Evolutionary conservation across 208 protist genomes (phyloP).

Genomic region (Willaertia magna): DNA sequence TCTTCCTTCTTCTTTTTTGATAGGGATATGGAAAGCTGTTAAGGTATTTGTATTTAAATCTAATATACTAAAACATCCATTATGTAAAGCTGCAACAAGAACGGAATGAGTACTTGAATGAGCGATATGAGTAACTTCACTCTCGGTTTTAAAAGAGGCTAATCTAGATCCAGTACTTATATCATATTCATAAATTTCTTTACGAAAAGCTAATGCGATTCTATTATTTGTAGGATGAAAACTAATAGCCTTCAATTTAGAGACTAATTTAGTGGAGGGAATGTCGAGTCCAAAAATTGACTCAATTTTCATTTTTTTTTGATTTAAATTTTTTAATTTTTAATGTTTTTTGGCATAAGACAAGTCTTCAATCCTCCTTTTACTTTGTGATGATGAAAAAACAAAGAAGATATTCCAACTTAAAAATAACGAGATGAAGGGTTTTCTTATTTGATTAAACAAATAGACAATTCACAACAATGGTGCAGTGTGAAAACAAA

Average conservation of each 20-base stretch:
- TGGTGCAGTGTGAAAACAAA: no score
- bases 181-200: conserved; percentile 8
- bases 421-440: no score
- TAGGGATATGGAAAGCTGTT: background rate
- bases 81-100: background rate
- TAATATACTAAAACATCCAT: background rate
- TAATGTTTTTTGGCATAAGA: no score
- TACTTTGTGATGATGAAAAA: no score
- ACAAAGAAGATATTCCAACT: no score
- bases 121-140: conserved; percentile 1
- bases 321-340: no score
- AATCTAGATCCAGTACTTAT: background rate
- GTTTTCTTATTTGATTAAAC: no score
- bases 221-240: background rate
- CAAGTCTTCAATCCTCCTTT: no score
- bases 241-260: background rate
- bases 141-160: background rate
- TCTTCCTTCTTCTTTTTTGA: background rate
- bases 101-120: background rate
- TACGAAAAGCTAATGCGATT: background rate
- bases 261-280: background rate
- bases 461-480: no score
- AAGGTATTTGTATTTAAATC: background rate
- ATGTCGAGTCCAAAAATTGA: background rate
- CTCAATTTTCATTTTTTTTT: background rate